Evolutionary conservation across 345 rosid genomes (phyloP).

Genomic region (Heritiera fomes): DNA sequence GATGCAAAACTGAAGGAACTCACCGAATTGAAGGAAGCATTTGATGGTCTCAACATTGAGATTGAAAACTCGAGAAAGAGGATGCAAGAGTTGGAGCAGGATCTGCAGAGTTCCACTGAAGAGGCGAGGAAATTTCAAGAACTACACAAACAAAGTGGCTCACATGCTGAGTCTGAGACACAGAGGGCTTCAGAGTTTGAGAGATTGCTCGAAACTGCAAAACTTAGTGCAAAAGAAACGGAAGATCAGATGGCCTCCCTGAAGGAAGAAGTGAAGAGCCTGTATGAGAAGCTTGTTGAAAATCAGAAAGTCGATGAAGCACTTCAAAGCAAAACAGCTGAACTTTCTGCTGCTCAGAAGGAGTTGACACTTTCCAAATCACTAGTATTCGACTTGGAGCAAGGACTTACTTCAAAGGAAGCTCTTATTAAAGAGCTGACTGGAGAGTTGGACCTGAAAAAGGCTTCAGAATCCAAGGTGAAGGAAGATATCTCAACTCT

Average conservation of each 20-base stretch:
- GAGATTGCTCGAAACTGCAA: conserved; percentile 61
- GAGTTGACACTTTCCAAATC: no score
- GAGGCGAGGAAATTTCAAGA: conserved; percentile 79
- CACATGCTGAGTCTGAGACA: conserved; percentile 70
- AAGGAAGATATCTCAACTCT: conserved; percentile 60
- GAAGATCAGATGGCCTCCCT: no score
- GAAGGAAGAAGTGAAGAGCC: no score
- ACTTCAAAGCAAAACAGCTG: no score
- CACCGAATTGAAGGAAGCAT: conserved; percentile 69
- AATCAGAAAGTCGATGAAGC: no score
- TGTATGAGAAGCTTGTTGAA: no score
- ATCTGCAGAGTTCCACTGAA: conserved; percentile 47
- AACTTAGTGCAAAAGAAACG: conserved; percentile 18
- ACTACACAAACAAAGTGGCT: conserved; percentile 69
- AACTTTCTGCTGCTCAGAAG: no score
- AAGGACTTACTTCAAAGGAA: no score
- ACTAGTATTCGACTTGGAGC: no score
- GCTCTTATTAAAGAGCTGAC: no score
- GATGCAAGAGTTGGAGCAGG: conserved; percentile 60
- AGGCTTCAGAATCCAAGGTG: conserved; percentile 62
- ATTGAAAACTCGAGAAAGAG: conserved; percentile 62
- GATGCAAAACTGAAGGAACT: conserved; percentile 75
- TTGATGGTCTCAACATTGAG: conserved; percentile 60
- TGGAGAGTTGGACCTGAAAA: conserved; percentile 21
- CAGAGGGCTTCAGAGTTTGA: conserved; percentile 77